Evolutionary conservation across 371 early-diverging fungal genomes (phyloP).

Genomic region (Mucor velutinosus): DNA sequence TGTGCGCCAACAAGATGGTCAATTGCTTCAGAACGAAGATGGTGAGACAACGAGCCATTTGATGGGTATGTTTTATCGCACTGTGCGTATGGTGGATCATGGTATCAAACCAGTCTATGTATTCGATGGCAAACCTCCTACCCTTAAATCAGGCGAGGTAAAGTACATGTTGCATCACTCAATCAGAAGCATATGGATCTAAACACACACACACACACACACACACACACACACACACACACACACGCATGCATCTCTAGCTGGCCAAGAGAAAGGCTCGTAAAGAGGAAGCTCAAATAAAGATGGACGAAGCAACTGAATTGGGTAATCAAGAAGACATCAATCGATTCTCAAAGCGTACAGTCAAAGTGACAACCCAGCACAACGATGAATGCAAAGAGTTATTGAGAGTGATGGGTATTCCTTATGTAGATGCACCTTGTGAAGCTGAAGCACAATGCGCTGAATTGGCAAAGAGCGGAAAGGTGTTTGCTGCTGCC

Average conservation of each 20-base stretch:
- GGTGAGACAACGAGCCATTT: conserved; percentile 99
- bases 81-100: conserved; percentile 97
- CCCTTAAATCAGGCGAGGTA: conserved; percentile 93
- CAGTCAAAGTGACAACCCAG: conserved; percentile 92
- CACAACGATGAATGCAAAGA: conserved; percentile 97
- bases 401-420: conserved; percentile 94
- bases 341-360: conserved; percentile 90
- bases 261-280: conserved; percentile 87
- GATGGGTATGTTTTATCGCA: conserved; percentile 98
- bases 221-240: no score
- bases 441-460: conserved; percentile 99
- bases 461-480: conserved; percentile 89
- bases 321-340: conserved; percentile 85
- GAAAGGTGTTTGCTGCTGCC: conserved; percentile 96
- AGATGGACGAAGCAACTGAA: conserved; percentile 84
- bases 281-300: conserved; percentile 84
- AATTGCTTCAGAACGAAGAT: conserved; percentile 82
- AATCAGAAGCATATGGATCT: not conserved
- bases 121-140: conserved; percentile 99
- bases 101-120: conserved; percentile 99
- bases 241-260: no score
- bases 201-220: not conserved
- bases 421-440: conserved; percentile 97
- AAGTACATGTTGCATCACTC: not conserved
- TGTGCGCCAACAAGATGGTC: conserved; percentile 92